Evolutionary conservation across 2,329 filamentous ascomycete species (phyloP), one percentile per base, ranked within the genome.

Genomic region (Penicillium expansum): DNA sequence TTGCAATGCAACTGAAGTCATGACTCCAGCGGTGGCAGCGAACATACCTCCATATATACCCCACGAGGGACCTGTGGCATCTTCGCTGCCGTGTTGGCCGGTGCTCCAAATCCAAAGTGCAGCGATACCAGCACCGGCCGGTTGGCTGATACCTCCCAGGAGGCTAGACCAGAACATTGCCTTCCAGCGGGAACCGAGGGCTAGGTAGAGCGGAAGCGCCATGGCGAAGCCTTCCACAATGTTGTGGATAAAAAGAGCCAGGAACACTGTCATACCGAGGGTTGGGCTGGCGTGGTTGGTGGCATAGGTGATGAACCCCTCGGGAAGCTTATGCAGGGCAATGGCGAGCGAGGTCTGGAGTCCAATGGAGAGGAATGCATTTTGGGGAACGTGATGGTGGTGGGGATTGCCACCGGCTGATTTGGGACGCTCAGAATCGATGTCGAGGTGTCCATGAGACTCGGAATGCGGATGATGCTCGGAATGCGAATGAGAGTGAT

Each of bases 221-320:
- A 99, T 89, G 60, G 92, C 91, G 71, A 97, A 97, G 1, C 94
- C 94, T 77, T 99, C 94, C 29, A 91, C 92, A 68, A 99, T 96
- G 77, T 97, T 99, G 81, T 99, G 94, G 57, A 99, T 93, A 71
- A 96, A 96, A 8, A 99, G 83, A 0, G 94, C 93, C 74, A 97
- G 84, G 77, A 99, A 99, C 53, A 99, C 91, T 51, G 90, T 89
- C 74, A 96, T 86, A 20, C 94, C 94, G 0, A 99, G 84, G 0
- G 83, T 81, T 0, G 94, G 92, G 71, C 92, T 97, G 13, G 92
- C 93, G 71, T 99, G 94, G 74, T 97, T 99, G 10, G 94, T 97
- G 10, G 94, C 93, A 72, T 95, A 99, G 1, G 93, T 97, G 65
- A 99, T 88, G 74, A 88, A 88, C 38, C 85, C 86, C 73, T 88